These are phyloP conservation scores for Vitis rotundifolia DNA, from an alignment of 164 flowering plant genomes.

Conservation along the genomic window DNA sequence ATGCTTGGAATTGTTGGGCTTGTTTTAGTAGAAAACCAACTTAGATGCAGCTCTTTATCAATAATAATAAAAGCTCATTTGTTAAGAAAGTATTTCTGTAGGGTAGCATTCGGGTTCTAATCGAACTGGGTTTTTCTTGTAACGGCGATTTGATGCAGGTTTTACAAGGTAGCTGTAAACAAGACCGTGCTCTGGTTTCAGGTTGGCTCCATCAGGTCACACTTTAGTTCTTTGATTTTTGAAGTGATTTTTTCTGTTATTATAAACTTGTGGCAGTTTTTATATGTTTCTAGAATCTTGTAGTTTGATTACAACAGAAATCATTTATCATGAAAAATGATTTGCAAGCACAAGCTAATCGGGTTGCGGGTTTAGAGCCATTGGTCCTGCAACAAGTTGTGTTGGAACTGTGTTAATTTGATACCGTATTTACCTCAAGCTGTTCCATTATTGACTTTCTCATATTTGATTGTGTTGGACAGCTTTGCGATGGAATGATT, in stretches of 20 bases:
- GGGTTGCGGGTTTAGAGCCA: neutral
- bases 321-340: no score
- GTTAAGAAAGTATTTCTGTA: no score
- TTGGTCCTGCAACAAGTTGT: neutral
- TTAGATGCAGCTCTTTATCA: no score
- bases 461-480: constrained; percentile 31
- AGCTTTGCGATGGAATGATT: constrained; percentile 87
- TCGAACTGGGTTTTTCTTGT: neutral
- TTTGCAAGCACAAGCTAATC: neutral
- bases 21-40: no score
- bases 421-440: neutral
- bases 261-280: neutral
- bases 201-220: constrained; percentile 93
- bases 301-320: no score
- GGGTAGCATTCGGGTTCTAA: neutral
- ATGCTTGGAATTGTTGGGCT: no score
- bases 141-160: constrained; percentile 37
- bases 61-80: no score
- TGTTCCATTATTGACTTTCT: constrained; percentile 11
- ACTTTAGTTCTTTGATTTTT: constrained; percentile 27
- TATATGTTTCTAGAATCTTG: no score
- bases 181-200: constrained; percentile 92
- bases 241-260: neutral
- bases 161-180: constrained; percentile 70
- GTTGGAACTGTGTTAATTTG: neutral